Conservation (phyloP, 2,329 filamentous ascomycete species). For the Ophiosphaerella narmari region DNA sequence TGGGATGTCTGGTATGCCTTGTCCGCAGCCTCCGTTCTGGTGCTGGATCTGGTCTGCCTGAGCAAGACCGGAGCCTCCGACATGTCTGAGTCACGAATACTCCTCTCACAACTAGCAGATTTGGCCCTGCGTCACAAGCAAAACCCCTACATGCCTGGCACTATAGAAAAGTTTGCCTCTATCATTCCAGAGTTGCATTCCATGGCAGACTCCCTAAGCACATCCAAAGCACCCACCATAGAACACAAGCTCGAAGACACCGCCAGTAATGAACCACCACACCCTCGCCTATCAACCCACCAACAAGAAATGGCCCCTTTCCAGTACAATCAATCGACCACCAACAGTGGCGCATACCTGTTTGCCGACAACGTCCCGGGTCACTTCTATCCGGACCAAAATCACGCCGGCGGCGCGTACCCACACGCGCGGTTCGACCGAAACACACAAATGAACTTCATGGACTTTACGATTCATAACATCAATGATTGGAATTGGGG, state of each 20-base stretch:
- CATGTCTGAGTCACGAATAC: slow-evolving; percentile 34
- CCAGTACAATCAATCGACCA: slow-evolving; percentile 26
- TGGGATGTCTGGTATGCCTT: slow-evolving; percentile 51
- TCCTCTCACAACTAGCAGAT: slow-evolving; percentile 43
- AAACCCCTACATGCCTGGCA: slow-evolving; percentile 46
- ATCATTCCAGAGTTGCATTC: slow-evolving; percentile 44
- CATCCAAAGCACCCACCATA: slow-evolving; percentile 7
- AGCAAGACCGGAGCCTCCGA: slow-evolving; percentile 22
- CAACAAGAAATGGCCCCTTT: slow-evolving; percentile 18
- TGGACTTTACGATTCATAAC: slow-evolving; percentile 44
- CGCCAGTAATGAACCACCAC: background rate
- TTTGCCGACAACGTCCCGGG: slow-evolving; percentile 30
- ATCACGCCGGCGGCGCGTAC: slow-evolving; percentile 18
- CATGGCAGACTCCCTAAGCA: slow-evolving; percentile 36
- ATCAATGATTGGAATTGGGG: slow-evolving; percentile 45
- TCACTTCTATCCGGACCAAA: slow-evolving; percentile 28
- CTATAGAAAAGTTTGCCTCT: slow-evolving; percentile 44
- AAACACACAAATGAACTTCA: slow-evolving; percentile 39
- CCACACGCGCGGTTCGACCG: slow-evolving; percentile 30
- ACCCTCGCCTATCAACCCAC: slow-evolving; percentile 12
- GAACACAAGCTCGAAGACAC: slow-evolving; percentile 10
- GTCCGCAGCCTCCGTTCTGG: slow-evolving; percentile 44
- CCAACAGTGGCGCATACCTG: slow-evolving; percentile 37
- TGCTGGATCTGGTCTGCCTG: slow-evolving; percentile 45
- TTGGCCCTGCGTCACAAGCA: slow-evolving; percentile 36